Base-by-base conservation (phyloP, 305 asterid species). In the Stenogyne calaminthoides region DNA sequence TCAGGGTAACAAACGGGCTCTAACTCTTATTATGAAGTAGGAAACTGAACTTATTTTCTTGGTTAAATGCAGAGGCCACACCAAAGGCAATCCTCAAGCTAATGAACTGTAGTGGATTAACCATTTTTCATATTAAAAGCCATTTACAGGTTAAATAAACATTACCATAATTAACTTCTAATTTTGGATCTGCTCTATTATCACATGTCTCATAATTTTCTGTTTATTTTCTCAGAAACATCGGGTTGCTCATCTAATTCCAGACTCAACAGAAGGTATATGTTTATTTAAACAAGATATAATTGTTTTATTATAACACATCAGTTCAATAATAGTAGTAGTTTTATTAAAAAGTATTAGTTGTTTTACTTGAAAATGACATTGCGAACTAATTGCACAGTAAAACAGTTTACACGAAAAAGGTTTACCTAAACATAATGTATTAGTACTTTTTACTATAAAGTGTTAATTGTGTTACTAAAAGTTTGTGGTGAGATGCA, bases 71-170 rank as follows among this genome's bases (percentile, higher is more conserved):
- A 85, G 86, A 83, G 80, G 87, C 89, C 70, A 85, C 86, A 55
- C 87, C 87, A 69, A 85, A 81, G 75, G 84, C 64, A 71, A 77
- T 81, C 20, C 84, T 83, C 15, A 83, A 79, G 64, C 78, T 83
- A 52, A 85, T 85, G 89, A 75, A 85, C 18, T 79, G 82, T 34
- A 77, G 70, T 7, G 86, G 83, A 75, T 54, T 85, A 51, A 85
- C 86, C 39, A 77, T 83, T 52, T 77, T 79, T 64, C 87, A 85
- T 52, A 25, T 85, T 67, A 85, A 85, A 81, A 85, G 89, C 77
- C 89, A 85, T 62, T 44, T 85, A 61, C 89, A 85, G 86, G 89
- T 80, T 58, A 9, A 4, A 7, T 9, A 7, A 9, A 49, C 42
- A 57, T 11, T 15, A 19, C 19, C 25, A 62, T 10, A 7, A 8